Percentiles rank a stretch among this genome's conserved stretches.
These are phyloP conservation scores for Blastobotrys attinorum DNA, from an alignment of 805 yeast genomes.

Conservation along the genomic window DNA sequence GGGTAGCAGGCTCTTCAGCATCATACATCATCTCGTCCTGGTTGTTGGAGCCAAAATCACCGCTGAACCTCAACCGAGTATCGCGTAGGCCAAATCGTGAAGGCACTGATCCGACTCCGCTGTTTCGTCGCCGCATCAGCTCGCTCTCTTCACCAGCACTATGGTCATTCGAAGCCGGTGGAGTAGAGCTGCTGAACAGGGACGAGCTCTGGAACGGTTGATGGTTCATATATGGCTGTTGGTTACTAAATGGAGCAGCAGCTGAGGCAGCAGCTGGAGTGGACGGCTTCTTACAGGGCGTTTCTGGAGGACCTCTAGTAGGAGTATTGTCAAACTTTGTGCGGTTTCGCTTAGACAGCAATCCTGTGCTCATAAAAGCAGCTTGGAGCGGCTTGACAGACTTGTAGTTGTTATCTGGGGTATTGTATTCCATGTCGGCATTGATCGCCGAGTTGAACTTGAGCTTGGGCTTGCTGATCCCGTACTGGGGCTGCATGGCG, in stretches of 20 bases:
- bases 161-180: too few species aligned
- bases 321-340: conserved; percentile 23
- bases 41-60: conserved; percentile 11
- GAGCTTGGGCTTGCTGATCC: conserved; percentile 7
- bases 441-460: conserved; percentile 14
- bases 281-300: conserved; percentile 49
- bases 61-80: conserved; percentile 13
- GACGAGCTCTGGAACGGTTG: neutral
- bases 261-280: neutral
- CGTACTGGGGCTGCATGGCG: neutral
- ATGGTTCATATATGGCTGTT: too few species aligned
- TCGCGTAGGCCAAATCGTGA: conserved; percentile 15
- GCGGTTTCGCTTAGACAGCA: conserved; percentile 52
- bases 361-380: conserved; percentile 71
- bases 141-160: too few species aligned
- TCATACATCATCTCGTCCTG: conserved; percentile 2
- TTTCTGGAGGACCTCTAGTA: conserved; percentile 44
- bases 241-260: too few species aligned
- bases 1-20: conserved; percentile 33
- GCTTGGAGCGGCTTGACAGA: conserved; percentile 79
- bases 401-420: conserved; percentile 54
- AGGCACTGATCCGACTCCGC: neutral
- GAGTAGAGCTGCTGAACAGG: neutral
- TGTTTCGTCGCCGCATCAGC: neutral
- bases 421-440: conserved; percentile 27